These are phyloP conservation scores for Scedosporium dehoogii DNA, from an alignment of 2,329 filamentous ascomycete species.

Conservation along the genomic window DNA sequence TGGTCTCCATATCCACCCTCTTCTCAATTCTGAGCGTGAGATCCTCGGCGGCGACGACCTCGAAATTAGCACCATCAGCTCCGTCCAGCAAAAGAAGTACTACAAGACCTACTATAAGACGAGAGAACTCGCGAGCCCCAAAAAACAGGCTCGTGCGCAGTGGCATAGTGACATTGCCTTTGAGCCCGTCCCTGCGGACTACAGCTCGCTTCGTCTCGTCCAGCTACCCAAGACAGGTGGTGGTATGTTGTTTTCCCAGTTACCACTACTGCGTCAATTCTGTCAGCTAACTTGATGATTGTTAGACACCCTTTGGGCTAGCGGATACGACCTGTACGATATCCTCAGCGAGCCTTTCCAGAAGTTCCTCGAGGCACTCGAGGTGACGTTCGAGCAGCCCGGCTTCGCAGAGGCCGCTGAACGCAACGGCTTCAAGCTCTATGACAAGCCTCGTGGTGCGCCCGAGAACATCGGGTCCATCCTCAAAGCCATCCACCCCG, in stretches of 20 bases:
- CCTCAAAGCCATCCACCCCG: slow-evolving; percentile 41
- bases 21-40: slow-evolving; percentile 42
- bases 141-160: slow-evolving; percentile 34
- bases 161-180: slow-evolving; percentile 60
- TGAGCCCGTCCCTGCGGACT: slow-evolving; percentile 54
- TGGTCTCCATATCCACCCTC: slow-evolving; percentile 49
- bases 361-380: slow-evolving; percentile 47
- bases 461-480: slow-evolving; percentile 39
- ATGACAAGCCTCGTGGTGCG: slow-evolving; percentile 33
- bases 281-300: background rate
- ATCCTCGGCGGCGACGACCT: slow-evolving; percentile 43
- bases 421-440: slow-evolving; percentile 32
- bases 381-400: slow-evolving; percentile 42
- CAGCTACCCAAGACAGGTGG: slow-evolving; percentile 45
- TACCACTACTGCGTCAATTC: background rate
- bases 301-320: slow-evolving; percentile 54
- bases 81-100: slow-evolving; percentile 40
- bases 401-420: slow-evolving; percentile 38
- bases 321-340: slow-evolving; percentile 58
- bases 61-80: slow-evolving; percentile 56
- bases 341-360: slow-evolving; percentile 46
- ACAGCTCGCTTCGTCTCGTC: slow-evolving; percentile 44
- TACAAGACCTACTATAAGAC: slow-evolving; percentile 32
- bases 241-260: slow-evolving; percentile 21
- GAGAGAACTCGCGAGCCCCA: slow-evolving; percentile 16